Evolutionary conservation across 2,329 filamentous ascomycete species (phyloP), one percentile per base, ranked within the genome.

Genomic region (Colletotrichum sp.): DNA sequence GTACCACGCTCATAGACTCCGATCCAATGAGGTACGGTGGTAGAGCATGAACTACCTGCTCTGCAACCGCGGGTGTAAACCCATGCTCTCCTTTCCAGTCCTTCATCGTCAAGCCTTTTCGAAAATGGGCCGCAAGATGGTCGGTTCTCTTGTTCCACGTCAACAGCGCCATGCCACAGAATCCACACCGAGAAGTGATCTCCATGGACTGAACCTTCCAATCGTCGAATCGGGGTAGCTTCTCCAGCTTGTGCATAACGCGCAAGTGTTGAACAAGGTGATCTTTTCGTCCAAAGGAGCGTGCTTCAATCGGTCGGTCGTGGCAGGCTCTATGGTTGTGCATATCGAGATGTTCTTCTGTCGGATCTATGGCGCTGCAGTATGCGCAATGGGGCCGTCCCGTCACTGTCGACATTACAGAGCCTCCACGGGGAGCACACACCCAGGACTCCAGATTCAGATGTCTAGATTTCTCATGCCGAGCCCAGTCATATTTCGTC

Each of bases 391-490:
- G 79, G 0, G 67, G 76, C n/a, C 65, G 36, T 1, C 81, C 79
- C 3, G 80, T 80, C 3, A 73, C 77, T 1, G 79, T 68, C 3
- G 79, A 79, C 1, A 76, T 16, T 1, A 79, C 66, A 2, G 67
- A 67, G 4, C 78, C 77, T 6, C 81, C 81, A 7, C 77, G 71
- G 0, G 81, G 81, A 3, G 83, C 81, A 65, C 84, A 90, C 76
- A 85, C 86, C 90, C 82, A 91, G 66, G 79, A 84, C 80, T 84
- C 86, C 0, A 88, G 87, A 8, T 84, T 88, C 65, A 83, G 84
- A 80, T 83, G 89, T 70, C 85, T 84, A 72, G 86, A 85, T 63
- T 85, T 86, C 73, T 91, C 89, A 75, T 91, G 89, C 36, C 90
- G 83, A 57, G 85, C 84, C 86, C 86, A 88, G 24, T 87, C 85